Evolutionary conservation across 208 protist species (phyloP).

Genomic region (Sergeia podlipaevii): DNA sequence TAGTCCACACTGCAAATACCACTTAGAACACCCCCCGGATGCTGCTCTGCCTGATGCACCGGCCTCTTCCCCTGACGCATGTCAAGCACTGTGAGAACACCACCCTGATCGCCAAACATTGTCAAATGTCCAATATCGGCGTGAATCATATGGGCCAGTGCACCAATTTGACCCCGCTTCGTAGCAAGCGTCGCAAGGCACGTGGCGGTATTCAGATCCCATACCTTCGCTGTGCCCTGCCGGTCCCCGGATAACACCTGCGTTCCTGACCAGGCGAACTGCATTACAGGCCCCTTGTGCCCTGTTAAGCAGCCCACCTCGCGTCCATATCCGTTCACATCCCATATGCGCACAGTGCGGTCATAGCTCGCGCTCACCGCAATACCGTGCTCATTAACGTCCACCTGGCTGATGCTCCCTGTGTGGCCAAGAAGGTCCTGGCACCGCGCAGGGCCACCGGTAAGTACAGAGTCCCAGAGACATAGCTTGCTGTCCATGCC

Average conservation of each 20-base stretch:
- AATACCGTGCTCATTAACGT: slow-evolving; percentile 36
- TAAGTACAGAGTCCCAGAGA: slow-evolving; percentile 60
- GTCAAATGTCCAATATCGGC: slow-evolving; percentile 27
- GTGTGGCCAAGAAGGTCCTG: slow-evolving; percentile 78
- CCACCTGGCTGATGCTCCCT: slow-evolving; percentile 75
- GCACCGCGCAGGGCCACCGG: slow-evolving; percentile 45
- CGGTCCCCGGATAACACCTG: slow-evolving; percentile 78
- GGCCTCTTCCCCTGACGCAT: slow-evolving; percentile 39
- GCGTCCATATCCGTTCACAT: slow-evolving; percentile 33
- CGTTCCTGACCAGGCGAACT: slow-evolving; percentile 64
- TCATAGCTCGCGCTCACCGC: slow-evolving; percentile 82
- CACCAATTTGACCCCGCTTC: slow-evolving; percentile 66
- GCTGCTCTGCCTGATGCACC: slow-evolving; percentile 44
- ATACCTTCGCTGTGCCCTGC: slow-evolving; percentile 63
- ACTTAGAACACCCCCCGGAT: slow-evolving; percentile 71
- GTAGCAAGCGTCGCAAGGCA: slow-evolving; percentile 42
- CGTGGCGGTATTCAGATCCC: slow-evolving; percentile 63
- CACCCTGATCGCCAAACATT: slow-evolving; percentile 70
- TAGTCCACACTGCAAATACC: slow-evolving; percentile 26
- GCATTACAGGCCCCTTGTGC: slow-evolving; percentile 73
- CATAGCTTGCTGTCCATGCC: slow-evolving; percentile 91
- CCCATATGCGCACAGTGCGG: slow-evolving; percentile 76
- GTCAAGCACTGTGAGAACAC: slow-evolving; percentile 67
- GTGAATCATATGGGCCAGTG: slow-evolving; percentile 44
- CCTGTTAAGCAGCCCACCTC: slow-evolving; percentile 57